These are phyloP conservation scores for Bimuria novae-zelandiae DNA, from an alignment of 2,329 filamentous ascomycete species.

Conservation along the genomic window DNA sequence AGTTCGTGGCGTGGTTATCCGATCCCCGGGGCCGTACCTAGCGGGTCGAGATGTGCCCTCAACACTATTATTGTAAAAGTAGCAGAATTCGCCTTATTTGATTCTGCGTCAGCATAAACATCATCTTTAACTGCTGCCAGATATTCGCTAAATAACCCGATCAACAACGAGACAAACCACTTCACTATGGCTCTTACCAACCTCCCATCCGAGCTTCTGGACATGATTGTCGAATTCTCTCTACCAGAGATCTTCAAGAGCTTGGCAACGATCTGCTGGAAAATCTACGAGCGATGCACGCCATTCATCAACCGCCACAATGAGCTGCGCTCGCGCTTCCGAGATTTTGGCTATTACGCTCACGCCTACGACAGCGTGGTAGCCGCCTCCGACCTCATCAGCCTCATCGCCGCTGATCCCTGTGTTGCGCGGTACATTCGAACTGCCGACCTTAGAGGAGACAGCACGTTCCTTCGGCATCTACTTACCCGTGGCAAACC, in stretches of 20 bases:
- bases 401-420: constrained; percentile 25
- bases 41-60: no score
- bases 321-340: constrained; percentile 24
- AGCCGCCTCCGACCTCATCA: constrained; percentile 26
- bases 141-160: background rate
- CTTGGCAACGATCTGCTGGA: constrained; percentile 28
- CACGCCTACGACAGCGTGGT: constrained; percentile 1
- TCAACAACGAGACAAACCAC: no score
- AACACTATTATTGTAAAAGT: no score
- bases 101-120: no score
- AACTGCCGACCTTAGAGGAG: constrained; percentile 19
- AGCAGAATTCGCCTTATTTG: no score
- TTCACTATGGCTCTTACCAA: constrained; percentile 19
- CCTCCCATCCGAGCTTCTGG: constrained; percentile 26
- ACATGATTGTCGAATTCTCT: constrained; percentile 18
- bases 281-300: constrained; percentile 22
- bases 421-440: constrained; percentile 26
- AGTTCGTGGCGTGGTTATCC: background rate
- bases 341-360: constrained; percentile 21
- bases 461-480: constrained; percentile 14
- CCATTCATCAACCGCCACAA: constrained; percentile 26
- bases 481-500: constrained; percentile 4
- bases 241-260: constrained; percentile 28
- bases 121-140: constrained; percentile 8
- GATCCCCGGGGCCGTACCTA: no score